Evolutionary conservation across 129 eudicot species (phyloP).

Genomic region (Flaveria ramosissima): DNA sequence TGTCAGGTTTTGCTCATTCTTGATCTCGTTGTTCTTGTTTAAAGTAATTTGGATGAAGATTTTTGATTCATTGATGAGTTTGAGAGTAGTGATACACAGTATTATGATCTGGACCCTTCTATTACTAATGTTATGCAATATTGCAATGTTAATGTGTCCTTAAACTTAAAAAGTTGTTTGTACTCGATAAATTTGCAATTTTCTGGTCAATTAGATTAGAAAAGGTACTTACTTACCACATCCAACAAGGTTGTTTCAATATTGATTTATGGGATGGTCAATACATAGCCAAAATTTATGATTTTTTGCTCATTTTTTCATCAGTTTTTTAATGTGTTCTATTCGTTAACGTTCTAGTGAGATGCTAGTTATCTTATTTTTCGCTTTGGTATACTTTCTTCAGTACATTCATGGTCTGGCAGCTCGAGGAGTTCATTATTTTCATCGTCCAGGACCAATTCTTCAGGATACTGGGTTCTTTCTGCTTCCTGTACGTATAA

Average conservation of each 20-base stretch:
- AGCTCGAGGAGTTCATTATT: conserved; percentile 91
- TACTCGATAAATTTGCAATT: conserved; percentile 14
- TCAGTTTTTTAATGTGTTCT: neutral
- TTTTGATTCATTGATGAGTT: neutral
- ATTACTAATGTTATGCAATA: neutral
- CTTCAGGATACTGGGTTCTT: conserved; percentile 88
- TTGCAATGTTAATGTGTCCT: neutral
- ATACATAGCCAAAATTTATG: neutral
- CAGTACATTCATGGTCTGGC: conserved; percentile 98
- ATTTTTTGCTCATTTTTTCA: neutral
- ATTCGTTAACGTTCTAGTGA: neutral
- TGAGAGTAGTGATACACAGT: conserved; percentile 4
- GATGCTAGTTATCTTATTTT: conserved; percentile 9
- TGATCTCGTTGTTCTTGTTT: conserved; percentile 5
- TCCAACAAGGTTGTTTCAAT: conserved; percentile 15
- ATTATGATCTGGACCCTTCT: conserved; percentile 10
- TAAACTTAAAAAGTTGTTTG: conserved; percentile 9
- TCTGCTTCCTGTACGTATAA: conserved; percentile 77
- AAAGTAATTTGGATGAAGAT: conserved; percentile 5
- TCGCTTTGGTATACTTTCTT: neutral
- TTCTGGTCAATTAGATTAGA: conserved; percentile 25
- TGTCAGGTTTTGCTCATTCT: conserved; percentile 64
- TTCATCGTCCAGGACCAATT: conserved; percentile 89
- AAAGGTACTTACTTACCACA: conserved; percentile 17
- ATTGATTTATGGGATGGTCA: conserved; percentile 12